Conservation (phyloP, 768 basidiomycete species). For the Rhodotorula graminis region DNA sequence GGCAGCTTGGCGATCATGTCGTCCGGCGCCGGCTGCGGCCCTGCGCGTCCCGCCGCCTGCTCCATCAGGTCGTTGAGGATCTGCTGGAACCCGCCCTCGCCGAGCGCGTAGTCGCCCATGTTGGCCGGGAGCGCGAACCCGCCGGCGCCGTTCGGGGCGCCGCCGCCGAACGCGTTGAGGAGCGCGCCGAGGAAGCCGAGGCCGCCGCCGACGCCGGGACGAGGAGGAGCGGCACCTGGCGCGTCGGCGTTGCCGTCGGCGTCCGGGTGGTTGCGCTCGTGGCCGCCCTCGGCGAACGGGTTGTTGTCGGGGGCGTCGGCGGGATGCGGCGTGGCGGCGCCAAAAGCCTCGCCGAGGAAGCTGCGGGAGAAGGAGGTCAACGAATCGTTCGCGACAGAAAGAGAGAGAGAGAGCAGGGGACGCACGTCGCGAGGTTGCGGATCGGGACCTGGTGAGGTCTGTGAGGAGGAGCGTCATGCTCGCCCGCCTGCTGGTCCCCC, state of each 20-base stretch:
- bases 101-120: conserved; percentile 26
- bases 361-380: neutral
- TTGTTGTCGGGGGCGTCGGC: conserved; percentile 35
- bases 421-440: conserved; percentile 29
- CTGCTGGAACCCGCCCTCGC: conserved; percentile 52
- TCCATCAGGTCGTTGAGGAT: conserved; percentile 86
- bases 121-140: conserved; percentile 10
- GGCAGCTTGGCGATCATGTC: conserved; percentile 65
- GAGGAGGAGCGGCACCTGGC: neutral
- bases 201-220: neutral
- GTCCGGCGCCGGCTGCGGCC: conserved; percentile 80
- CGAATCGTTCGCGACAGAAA: accelerated
- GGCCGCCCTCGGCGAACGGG: conserved; percentile 36
- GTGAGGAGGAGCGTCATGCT: too few relatives aligned
- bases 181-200: conserved; percentile 7
- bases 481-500: neutral
- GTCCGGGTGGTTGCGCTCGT: neutral
- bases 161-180: conserved; percentile 13
- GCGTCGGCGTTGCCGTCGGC: neutral
- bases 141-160: neutral
- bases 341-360: conserved; percentile 36
- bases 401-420: too few relatives aligned
- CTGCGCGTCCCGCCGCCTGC: conserved; percentile 52
- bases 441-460: conserved; percentile 23
- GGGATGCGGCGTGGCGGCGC: conserved; percentile 14